Evolutionary conservation across 148 eudicot species (phyloP).

Genomic region (Salicornia ramosissima): DNA sequence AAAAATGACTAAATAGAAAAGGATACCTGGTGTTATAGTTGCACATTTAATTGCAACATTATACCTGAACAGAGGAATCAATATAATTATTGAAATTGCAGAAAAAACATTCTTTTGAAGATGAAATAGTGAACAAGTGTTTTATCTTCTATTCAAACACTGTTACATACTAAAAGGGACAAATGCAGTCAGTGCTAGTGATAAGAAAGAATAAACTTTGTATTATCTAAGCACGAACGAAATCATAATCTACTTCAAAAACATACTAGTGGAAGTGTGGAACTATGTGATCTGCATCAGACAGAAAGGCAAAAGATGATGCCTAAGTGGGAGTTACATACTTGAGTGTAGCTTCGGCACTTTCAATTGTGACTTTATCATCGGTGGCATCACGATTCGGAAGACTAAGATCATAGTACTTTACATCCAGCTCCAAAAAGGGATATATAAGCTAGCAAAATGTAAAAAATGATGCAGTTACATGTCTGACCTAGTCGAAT

Average conservation of each 20-base stretch:
- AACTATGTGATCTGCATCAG: not conserved
- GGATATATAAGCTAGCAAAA: slow-evolving; percentile 34
- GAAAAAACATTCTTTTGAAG: not conserved
- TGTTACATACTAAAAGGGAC: too few relatives aligned
- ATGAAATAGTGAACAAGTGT: too few relatives aligned
- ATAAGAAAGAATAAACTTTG: not conserved
- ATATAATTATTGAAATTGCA: too few relatives aligned
- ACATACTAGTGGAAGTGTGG: not conserved
- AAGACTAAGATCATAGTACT: slow-evolving; percentile 47
- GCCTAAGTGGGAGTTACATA: slow-evolving; percentile 20
- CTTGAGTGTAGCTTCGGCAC: slow-evolving; percentile 55
- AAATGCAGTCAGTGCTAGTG: not conserved
- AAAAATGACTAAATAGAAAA: not conserved
- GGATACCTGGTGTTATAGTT: slow-evolving; percentile 87
- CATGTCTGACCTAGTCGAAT: not conserved
- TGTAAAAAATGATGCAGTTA: not conserved
- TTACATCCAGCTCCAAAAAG: slow-evolving; percentile 42
- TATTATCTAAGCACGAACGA: not conserved
- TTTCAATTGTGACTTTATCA: slow-evolving; percentile 46
- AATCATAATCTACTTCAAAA: not conserved
- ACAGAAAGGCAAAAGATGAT: not conserved
- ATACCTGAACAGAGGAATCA: slow-evolving; percentile 46
- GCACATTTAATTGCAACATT: slow-evolving; percentile 95
- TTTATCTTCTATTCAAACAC: too few relatives aligned
- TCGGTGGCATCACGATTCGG: slow-evolving; percentile 48